Evolutionary conservation across 805 yeast genomes (phyloP).

Genomic region (Ogataea allantospora): DNA sequence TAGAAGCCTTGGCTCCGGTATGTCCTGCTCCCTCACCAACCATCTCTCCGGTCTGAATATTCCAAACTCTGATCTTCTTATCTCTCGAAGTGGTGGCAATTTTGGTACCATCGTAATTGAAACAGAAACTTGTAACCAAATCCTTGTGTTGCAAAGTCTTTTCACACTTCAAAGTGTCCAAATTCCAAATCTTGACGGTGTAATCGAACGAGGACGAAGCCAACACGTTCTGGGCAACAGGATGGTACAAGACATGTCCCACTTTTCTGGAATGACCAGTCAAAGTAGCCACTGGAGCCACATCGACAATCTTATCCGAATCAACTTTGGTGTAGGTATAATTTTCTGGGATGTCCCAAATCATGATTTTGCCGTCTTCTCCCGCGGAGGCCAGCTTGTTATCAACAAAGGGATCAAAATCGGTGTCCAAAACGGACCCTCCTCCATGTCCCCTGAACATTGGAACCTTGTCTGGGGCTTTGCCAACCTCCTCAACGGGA

Average conservation of each 20-base stretch:
- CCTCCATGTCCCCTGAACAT: constrained; percentile 95
- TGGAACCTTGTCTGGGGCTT: constrained; percentile 90
- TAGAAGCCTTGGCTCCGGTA: constrained; percentile 85
- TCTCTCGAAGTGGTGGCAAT: constrained; percentile 91
- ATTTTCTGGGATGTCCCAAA: constrained; percentile 86
- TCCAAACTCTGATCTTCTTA: constrained; percentile 89
- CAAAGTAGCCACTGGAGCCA: constrained; percentile 67
- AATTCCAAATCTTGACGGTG: constrained; percentile 88
- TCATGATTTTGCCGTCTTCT: constrained; percentile 73
- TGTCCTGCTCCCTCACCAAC: constrained; percentile 87
- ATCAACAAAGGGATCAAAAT: constrained; percentile 88
- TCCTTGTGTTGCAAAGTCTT: constrained; percentile 83
- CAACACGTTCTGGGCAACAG: constrained; percentile 79
- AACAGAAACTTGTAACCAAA: constrained; percentile 87
- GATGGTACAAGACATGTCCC: constrained; percentile 88
- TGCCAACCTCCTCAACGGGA: constrained; percentile 83
- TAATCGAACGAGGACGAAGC: constrained; percentile 92
- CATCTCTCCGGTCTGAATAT: constrained; percentile 69
- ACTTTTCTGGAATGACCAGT: constrained; percentile 92
- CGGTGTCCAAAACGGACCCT: constrained; percentile 93
- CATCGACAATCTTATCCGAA: constrained; percentile 55
- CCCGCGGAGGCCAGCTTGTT: constrained; percentile 74
- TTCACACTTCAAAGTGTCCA: constrained; percentile 67
- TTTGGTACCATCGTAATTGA: constrained; percentile 84
- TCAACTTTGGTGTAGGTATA: constrained; percentile 65